These are phyloP conservation scores for Pharnaceum exiguum DNA, from an alignment of 148 eudicot genomes.

Conservation along the genomic window DNA sequence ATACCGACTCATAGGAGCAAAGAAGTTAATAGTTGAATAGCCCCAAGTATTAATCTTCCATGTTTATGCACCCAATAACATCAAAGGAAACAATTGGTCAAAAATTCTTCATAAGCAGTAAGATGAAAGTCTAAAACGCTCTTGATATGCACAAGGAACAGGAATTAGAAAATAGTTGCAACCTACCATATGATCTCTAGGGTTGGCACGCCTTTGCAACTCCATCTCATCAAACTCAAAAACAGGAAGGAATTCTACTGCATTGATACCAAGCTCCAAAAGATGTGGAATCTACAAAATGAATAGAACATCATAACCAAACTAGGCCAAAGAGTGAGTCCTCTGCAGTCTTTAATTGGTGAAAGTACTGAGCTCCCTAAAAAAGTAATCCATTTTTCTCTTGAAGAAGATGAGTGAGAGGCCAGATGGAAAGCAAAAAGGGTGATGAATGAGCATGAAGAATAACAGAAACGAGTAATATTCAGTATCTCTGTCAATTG, in stretches of 20 bases:
- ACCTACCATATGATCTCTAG: conserved; percentile 92
- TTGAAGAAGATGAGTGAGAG: too few relatives aligned
- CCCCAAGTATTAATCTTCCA: conserved; percentile 94
- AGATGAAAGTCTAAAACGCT: background rate
- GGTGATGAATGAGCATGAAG: too few relatives aligned
- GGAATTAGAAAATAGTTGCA: background rate
- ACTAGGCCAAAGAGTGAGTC: too few relatives aligned
- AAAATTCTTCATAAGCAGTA: background rate
- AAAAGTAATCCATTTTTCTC: too few relatives aligned
- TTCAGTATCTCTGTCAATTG: too few relatives aligned
- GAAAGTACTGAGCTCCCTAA: too few relatives aligned
- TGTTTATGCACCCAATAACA: conserved; percentile 11
- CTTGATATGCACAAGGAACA: background rate
- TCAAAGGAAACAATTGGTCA: background rate
- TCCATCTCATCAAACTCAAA: conserved; percentile 99
- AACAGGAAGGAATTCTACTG: conserved; percentile 92
- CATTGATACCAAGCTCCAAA: conserved; percentile 92
- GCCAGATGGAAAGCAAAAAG: too few relatives aligned
- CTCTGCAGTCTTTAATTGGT: too few relatives aligned
- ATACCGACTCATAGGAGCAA: conserved; percentile 99
- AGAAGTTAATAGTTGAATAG: conserved; percentile 96
- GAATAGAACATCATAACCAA: conserved; percentile 10
- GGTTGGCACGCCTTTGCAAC: conserved; percentile 81
- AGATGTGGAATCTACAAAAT: conserved; percentile 82
- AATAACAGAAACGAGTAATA: too few relatives aligned